Evolutionary conservation across 768 basidiomycete genomes (phyloP).

Genomic region (Boletus vermiculosoides): DNA sequence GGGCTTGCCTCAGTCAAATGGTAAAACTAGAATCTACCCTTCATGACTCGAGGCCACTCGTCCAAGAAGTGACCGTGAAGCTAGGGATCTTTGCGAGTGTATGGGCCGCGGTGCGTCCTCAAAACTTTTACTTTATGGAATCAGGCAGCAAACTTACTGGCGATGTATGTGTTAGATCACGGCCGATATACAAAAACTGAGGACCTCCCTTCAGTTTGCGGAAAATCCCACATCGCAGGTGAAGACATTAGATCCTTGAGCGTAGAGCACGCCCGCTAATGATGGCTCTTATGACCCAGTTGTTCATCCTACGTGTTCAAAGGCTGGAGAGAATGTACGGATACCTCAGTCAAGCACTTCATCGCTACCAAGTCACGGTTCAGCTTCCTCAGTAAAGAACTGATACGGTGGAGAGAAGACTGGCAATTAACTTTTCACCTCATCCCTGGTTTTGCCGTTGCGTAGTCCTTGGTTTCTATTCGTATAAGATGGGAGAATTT

Average conservation of each 20-base stretch:
- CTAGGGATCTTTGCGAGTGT: conserved; percentile 20
- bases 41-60: conserved; percentile 11
- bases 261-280: background rate
- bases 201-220: conserved; percentile 7
- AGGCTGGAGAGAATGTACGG: conserved; percentile 18
- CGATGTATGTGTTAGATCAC: conserved; percentile 12
- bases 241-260: background rate
- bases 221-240: conserved; percentile 16
- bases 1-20: conserved; percentile 16
- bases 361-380: conserved; percentile 22
- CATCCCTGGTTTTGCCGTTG: background rate
- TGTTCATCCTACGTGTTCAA: conserved; percentile 16
- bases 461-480: background rate
- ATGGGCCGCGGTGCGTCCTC: conserved; percentile 19
- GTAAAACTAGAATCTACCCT: conserved; percentile 12
- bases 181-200: conserved; percentile 16
- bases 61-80: conserved; percentile 19
- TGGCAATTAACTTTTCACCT: background rate
- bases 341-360: conserved; percentile 23
- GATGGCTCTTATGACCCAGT: background rate
- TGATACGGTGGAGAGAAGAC: background rate
- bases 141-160: background rate
- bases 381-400: conserved; percentile 3
- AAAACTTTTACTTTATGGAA: no score
- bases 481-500: background rate